Conservation (phyloP, 345 rosid genomes). For the Carallia pectinifolia region DNA sequence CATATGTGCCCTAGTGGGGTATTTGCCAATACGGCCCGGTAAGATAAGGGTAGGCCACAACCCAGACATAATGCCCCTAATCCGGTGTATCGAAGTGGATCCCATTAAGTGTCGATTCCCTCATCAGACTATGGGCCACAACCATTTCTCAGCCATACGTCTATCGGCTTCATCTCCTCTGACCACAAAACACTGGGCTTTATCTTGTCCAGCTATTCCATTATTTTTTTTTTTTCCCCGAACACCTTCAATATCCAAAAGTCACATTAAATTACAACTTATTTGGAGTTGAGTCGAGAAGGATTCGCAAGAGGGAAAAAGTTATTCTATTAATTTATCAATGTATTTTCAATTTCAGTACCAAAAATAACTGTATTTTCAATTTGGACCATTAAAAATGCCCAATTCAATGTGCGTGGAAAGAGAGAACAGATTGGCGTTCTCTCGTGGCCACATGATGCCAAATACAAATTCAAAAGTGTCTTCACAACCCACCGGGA, state of each 20-base stretch:
- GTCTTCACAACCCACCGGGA: background rate
- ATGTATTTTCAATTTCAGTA: too few relatives aligned
- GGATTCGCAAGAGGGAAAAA: too few relatives aligned
- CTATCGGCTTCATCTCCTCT: background rate
- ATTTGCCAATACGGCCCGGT: background rate
- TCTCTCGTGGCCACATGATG: constrained; percentile 7
- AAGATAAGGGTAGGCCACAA: constrained; percentile 5
- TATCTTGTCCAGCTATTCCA: background rate
- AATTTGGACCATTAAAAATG: too few relatives aligned
- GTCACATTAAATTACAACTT: too few relatives aligned
- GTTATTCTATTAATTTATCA: too few relatives aligned
- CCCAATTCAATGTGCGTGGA: too few relatives aligned
- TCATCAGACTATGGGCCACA: constrained; percentile 3
- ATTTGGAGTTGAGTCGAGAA: too few relatives aligned
- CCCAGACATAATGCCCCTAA: constrained; percentile 1
- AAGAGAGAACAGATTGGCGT: too few relatives aligned
- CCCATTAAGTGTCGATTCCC: constrained; percentile 15
- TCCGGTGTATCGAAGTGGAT: constrained; percentile 29
- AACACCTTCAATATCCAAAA: too few relatives aligned
- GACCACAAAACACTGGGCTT: constrained; percentile 6
- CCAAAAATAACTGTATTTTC: too few relatives aligned
- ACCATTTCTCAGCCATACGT: background rate
- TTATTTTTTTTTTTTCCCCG: too few relatives aligned
- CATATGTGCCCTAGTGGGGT: background rate
- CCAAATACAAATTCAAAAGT: background rate